These are phyloP conservation scores for Boletus reticulatus DNA, from an alignment of 768 basidiomycete species.

Conservation along the genomic window DNA sequence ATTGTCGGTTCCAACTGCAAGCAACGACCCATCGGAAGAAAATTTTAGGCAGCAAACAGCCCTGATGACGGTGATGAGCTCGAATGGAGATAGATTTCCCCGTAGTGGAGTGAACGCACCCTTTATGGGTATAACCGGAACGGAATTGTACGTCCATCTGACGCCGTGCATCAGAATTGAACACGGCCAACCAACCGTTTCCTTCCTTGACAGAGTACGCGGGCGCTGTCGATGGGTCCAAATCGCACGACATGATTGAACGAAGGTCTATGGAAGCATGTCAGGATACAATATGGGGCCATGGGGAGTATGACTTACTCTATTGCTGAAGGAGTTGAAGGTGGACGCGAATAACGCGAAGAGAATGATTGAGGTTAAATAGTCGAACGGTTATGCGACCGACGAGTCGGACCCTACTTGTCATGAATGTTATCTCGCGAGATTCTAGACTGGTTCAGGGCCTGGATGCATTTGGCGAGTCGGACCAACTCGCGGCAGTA, in stretches of 20 bases:
- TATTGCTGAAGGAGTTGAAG: background rate
- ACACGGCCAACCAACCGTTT: conserved; percentile 51
- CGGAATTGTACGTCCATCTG: conserved; percentile 54
- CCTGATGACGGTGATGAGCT: conserved; percentile 16
- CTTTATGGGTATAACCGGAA: conserved; percentile 79
- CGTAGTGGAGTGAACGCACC: conserved; percentile 46
- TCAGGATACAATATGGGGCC: conserved; percentile 3
- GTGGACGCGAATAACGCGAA: background rate
- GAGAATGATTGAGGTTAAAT: background rate
- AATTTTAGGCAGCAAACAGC: conserved; percentile 33
- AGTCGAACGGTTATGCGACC: conserved; percentile 1
- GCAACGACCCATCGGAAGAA: conserved; percentile 30
- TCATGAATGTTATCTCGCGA: background rate
- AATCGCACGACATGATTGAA: conserved; percentile 19
- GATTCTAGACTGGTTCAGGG: conserved; percentile 7
- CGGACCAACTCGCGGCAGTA: background rate
- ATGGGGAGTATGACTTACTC: conserved; percentile 1
- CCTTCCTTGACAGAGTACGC: conserved; percentile 43
- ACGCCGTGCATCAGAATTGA: conserved; percentile 47
- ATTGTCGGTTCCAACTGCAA: conserved; percentile 33
- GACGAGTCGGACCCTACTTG: background rate
- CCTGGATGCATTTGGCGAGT: conserved; percentile 12
- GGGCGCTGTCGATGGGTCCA: conserved; percentile 30
- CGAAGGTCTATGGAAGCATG: background rate
- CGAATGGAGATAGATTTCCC: conserved; percentile 4